These are phyloP conservation scores for Phyllostachys edulis DNA, from an alignment of 176 grass and related monocot genomes.

Conservation along the genomic window DNA sequence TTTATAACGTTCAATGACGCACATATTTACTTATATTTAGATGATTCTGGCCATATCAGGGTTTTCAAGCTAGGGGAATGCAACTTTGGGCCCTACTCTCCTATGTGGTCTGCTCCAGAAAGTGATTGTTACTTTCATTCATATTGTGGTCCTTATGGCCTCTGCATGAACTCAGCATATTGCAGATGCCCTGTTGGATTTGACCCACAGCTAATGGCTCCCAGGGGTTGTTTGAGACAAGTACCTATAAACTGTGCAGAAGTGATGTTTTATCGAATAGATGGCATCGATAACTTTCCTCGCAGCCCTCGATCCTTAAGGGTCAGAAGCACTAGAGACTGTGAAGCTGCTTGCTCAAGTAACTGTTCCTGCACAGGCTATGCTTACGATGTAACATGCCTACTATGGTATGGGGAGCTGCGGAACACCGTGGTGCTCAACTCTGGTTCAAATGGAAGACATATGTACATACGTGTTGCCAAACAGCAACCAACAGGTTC, in stretches of 20 bases:
- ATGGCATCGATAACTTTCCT: constrained; percentile 2
- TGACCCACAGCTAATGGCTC: not conserved
- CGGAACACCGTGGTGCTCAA: not conserved
- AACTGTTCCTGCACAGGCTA: not conserved
- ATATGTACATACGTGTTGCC: not conserved
- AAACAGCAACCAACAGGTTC: not conserved
- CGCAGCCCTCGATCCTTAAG: not conserved
- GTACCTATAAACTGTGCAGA: not conserved
- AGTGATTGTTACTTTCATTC: not conserved
- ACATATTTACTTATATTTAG: not conserved
- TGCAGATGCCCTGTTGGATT: constrained; percentile 26
- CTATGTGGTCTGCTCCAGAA: constrained; percentile 21
- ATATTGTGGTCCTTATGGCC: constrained; percentile 12
- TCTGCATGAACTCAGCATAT: not conserved
- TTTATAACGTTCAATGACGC: not conserved
- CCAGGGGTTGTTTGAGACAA: not conserved
- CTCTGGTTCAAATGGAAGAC: not conserved
- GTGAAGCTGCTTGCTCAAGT: no score
- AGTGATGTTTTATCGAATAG: not conserved
- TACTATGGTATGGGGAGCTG: constrained; percentile 1
- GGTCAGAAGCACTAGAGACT: not conserved
- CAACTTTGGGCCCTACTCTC: not conserved
- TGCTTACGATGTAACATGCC: not conserved
- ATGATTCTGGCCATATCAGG: not conserved
- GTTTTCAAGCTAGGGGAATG: constrained; percentile 1